Conservation (phyloP, 1,139 yeast species). For the Geotrichum australiense region DNA sequence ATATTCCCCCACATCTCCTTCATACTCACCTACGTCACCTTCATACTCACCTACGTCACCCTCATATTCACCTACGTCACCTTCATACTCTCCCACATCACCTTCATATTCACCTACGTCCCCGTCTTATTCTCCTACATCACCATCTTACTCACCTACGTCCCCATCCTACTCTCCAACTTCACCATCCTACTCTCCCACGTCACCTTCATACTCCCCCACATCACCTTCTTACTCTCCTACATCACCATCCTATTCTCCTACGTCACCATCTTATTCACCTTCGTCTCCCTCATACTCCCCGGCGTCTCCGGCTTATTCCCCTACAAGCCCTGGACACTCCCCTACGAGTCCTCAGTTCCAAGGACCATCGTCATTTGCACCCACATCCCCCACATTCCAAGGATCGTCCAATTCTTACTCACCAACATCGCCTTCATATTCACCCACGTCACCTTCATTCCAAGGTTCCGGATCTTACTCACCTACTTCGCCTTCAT, state of each 20-base stretch:
- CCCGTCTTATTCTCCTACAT: constrained; percentile 63
- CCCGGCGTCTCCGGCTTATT: constrained; percentile 57
- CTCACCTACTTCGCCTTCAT: constrained; percentile 65
- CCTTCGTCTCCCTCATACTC: constrained; percentile 62
- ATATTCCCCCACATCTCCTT: constrained; percentile 63
- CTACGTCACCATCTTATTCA: constrained; percentile 59
- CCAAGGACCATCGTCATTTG: constrained; percentile 46
- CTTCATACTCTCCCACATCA: constrained; percentile 61
- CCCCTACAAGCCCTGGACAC: constrained; percentile 66
- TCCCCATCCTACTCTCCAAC: constrained; percentile 58
- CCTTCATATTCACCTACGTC: constrained; percentile 67
- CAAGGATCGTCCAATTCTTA: constrained; percentile 65
- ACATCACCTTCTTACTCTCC: constrained; percentile 61
- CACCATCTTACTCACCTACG: constrained; percentile 62
- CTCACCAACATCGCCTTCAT: constrained; percentile 56
- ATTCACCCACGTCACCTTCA: constrained; percentile 62
- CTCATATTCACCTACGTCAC: constrained; percentile 59
- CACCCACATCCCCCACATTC: constrained; percentile 57
- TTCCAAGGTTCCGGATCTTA: constrained; percentile 52
- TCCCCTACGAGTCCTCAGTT: constrained; percentile 56
- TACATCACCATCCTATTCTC: constrained; percentile 62
- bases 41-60: constrained; percentile 67
- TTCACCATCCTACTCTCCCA: constrained; percentile 61
- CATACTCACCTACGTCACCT: constrained; percentile 62
- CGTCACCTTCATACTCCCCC: constrained; percentile 68